A percentile compares a stretch with the other conserved stretches of the same genome.
phyloP scores from a whole-genome alignment of 2,329 filamentous ascomycete genomes.

The Aspergillus sergii region DNA sequence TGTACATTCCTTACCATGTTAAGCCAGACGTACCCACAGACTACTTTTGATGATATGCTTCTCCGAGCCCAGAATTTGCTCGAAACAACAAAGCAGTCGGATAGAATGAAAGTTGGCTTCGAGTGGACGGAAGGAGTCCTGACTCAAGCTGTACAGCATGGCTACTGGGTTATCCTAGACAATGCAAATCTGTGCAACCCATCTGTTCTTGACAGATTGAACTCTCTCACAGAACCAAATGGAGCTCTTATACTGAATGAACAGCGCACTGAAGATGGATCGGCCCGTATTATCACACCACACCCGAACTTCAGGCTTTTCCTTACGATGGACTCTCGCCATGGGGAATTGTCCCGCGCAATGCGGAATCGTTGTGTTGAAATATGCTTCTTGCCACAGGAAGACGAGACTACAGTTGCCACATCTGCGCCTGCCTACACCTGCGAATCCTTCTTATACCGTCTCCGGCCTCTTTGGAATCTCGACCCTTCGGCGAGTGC shows the following conservation, averaged over 20 bases:
- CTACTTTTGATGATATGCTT: conserved; percentile 53
- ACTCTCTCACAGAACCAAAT: conserved; percentile 89
- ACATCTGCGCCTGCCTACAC: conserved; percentile 37
- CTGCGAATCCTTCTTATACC: conserved; percentile 43
- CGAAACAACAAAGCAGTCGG: conserved; percentile 58
- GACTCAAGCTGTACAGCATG: conserved; percentile 80
- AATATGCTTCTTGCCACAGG: conserved; percentile 68
- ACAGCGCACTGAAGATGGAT: conserved; percentile 79
- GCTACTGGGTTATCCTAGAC: conserved; percentile 91
- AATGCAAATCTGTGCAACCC: conserved; percentile 97
- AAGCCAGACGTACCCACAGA: conserved; percentile 46
- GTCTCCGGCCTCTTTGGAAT: conserved; percentile 39
- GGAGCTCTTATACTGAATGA: conserved; percentile 91
- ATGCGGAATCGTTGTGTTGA: conserved; percentile 97
- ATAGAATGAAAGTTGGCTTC: conserved; percentile 71
- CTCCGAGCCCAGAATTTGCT: conserved; percentile 55
- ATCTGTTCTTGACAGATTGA: conserved; percentile 89
- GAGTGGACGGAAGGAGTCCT: conserved; percentile 96
- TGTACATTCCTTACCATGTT: conserved; percentile 37
- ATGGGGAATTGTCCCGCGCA: conserved; percentile 90
- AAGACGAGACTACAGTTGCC: conserved; percentile 21
- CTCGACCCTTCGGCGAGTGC: conserved; percentile 16
- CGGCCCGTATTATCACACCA: conserved; percentile 76
- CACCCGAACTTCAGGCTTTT: conserved; percentile 91
- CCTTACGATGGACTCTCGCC: conserved; percentile 85